These are phyloP conservation scores for Syzygium grande DNA, from an alignment of 345 rosid genomes.

Conservation along the genomic window DNA sequence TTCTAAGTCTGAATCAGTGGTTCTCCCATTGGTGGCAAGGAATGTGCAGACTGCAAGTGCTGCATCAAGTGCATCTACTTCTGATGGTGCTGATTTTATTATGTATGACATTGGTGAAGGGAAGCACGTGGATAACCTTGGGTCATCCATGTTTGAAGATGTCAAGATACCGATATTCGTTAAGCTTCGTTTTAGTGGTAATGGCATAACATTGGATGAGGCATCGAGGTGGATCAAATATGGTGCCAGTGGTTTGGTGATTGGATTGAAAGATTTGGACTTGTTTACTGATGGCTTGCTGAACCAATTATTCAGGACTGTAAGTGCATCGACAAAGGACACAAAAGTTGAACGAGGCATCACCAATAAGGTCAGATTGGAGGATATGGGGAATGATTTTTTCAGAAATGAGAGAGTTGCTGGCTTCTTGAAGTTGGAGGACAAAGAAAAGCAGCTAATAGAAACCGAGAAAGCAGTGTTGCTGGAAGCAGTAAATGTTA, in stretches of 20 bases:
- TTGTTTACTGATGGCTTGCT: constrained; percentile 40
- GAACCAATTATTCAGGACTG: constrained; percentile 30
- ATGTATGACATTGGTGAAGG: constrained; percentile 35
- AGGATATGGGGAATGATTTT: constrained; percentile 15
- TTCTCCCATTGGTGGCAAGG: constrained; percentile 88
- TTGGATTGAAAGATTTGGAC: constrained; percentile 62
- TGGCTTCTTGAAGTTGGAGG: constrained; percentile 62
- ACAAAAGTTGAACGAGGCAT: constrained; percentile 14
- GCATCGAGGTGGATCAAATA: constrained; percentile 26
- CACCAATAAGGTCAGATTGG: constrained; percentile 3
- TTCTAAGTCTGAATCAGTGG: constrained; percentile 51
- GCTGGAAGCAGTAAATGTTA: constrained; percentile 48
- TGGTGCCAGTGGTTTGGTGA: constrained; percentile 76
- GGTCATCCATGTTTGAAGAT: constrained; percentile 33
- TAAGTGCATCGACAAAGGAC: constrained; percentile 10
- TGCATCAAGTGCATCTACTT: constrained; percentile 57
- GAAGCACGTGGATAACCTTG: constrained; percentile 17
- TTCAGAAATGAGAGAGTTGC: constrained; percentile 18
- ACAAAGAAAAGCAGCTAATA: constrained; percentile 55
- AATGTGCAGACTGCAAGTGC: constrained; percentile 52
- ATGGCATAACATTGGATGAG: constrained; percentile 13
- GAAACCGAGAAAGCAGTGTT: constrained; percentile 62
- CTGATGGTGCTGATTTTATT: constrained; percentile 98
- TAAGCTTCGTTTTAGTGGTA: constrained; percentile 14
- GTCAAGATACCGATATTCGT: constrained; percentile 65